Conservation (phyloP, 2,329 filamentous ascomycete species). For the Endoconidiophora polonica region DNA sequence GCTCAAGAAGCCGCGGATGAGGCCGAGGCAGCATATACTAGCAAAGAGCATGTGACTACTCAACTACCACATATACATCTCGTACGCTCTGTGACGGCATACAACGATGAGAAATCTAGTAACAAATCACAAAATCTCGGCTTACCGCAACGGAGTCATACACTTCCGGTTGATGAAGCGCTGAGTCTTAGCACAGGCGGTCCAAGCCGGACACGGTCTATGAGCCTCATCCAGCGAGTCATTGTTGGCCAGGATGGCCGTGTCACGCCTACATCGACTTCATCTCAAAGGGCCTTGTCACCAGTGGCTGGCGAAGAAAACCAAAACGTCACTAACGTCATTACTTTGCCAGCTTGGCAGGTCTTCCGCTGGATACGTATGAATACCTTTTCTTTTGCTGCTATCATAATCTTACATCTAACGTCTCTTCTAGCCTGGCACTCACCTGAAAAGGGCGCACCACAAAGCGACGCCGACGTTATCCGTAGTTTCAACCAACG, state of each 20-base stretch:
- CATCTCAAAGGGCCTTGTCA: conserved; percentile 22
- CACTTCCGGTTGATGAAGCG: background rate
- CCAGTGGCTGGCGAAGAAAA: conserved; percentile 13
- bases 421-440: conserved; percentile 53
- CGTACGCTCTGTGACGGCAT: background rate
- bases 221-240: conserved; percentile 45
- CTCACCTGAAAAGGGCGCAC: conserved; percentile 38
- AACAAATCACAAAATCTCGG: no score
- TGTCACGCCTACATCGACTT: conserved; percentile 15
- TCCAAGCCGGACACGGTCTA: conserved; percentile 21
- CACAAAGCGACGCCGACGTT: conserved; percentile 57
- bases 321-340: conserved; percentile 52
- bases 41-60: background rate
- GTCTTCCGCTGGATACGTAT: conserved; percentile 85
- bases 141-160: background rate
- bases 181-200: background rate
- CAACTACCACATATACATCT: background rate
- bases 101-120: no score
- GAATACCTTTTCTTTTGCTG: conserved; percentile 21
- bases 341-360: conserved; percentile 93
- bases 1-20: no score
- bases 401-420: background rate
- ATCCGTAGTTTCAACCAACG: conserved; percentile 74
- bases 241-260: conserved; percentile 32
- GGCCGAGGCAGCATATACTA: no score